A percentile compares a stretch with the other conserved stretches of the same genome.
Evolutionary conservation across 805 yeast genomes (phyloP).

Genomic region (Saccharomycopsis sp.): DNA sequence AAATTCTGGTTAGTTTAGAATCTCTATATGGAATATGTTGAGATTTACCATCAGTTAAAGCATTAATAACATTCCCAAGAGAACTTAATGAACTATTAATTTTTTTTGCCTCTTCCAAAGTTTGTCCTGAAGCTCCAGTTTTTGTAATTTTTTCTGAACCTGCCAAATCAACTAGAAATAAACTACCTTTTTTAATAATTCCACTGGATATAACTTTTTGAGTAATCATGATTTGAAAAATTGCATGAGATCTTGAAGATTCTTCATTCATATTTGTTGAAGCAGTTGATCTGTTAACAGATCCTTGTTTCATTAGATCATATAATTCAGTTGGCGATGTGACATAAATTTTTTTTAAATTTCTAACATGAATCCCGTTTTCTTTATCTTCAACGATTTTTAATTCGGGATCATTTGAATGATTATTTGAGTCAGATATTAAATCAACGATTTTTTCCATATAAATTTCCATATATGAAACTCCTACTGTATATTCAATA

Average conservation of each 20-base stretch:
- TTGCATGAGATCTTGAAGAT: slow-evolving; percentile 73
- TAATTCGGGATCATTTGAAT: slow-evolving; percentile 23
- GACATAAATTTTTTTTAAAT: slow-evolving; percentile 54
- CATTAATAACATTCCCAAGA: slow-evolving; percentile 71
- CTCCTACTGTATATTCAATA: slow-evolving; percentile 54
- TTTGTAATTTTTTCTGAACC: slow-evolving; percentile 64
- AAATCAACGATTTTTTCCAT: slow-evolving; percentile 70
- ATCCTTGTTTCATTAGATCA: slow-evolving; percentile 48
- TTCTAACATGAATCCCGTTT: slow-evolving; percentile 61
- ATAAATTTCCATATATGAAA: slow-evolving; percentile 72
- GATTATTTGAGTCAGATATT: slow-evolving; percentile 31
- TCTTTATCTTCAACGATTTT: slow-evolving; percentile 53
- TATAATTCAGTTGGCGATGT: slow-evolving; percentile 48
- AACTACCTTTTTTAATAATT: slow-evolving; percentile 47
- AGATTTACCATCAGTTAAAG: slow-evolving; percentile 59
- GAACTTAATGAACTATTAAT: slow-evolving; percentile 72
- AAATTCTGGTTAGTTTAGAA: slow-evolving; percentile 65
- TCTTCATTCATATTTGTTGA: slow-evolving; percentile 62
- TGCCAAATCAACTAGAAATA: slow-evolving; percentile 18
- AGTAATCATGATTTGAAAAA: slow-evolving; percentile 57
- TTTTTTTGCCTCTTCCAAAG: slow-evolving; percentile 74
- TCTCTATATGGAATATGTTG: slow-evolving; percentile 68
- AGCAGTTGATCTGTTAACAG: slow-evolving; percentile 42
- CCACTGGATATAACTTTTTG: slow-evolving; percentile 50
- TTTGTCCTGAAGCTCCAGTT: slow-evolving; percentile 67